Evolutionary conservation across 1,284 basidiomycete species (phyloP).

Genomic region (Pseudozyma sp.): DNA sequence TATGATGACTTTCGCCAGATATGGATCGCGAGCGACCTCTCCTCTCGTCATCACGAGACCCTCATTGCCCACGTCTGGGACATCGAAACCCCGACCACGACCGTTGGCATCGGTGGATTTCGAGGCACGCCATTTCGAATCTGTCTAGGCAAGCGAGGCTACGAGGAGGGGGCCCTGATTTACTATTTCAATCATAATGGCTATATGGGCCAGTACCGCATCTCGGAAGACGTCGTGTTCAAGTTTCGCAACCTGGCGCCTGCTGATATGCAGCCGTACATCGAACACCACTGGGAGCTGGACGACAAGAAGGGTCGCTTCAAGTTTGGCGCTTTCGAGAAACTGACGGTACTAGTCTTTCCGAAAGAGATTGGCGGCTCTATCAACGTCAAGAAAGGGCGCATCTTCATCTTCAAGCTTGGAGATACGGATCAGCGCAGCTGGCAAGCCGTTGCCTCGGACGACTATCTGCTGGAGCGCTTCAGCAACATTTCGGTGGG

Average conservation of each 20-base stretch:
- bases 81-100: neutral
- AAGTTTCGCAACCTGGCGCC: neutral
- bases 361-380: neutral
- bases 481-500: conserved; percentile 1
- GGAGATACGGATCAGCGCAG: neutral
- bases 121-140: neutral
- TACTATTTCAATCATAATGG: neutral
- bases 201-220: too few relatives aligned
- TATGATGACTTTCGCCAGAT: neutral
- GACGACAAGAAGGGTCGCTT: neutral
- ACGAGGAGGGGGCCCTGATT: neutral
- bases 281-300: neutral
- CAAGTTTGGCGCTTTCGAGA: neutral
- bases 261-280: too few relatives aligned
- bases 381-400: neutral
- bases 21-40: neutral
- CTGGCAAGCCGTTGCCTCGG: neutral
- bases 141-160: neutral
- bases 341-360: neutral
- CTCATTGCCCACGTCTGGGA: neutral
- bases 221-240: neutral
- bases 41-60: neutral
- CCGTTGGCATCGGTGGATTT: neutral
- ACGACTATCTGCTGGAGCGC: conserved; percentile 2
- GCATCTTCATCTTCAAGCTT: conserved; percentile 1